Conservation (phyloP, 2,329 filamentous ascomycete species). For the Botrytis tulipae region DNA sequence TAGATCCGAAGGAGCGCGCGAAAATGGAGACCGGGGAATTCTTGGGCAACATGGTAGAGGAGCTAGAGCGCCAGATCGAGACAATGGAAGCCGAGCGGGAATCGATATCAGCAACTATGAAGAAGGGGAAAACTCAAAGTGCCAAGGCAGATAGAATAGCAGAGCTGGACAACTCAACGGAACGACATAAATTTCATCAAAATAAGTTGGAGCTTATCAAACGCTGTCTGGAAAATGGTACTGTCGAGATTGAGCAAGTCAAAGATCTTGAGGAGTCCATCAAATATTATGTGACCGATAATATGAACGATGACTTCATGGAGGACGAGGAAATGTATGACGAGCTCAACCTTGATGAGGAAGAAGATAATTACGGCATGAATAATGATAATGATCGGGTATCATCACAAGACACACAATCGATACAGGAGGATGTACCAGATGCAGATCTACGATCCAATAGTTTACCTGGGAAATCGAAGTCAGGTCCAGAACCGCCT, state of each 20-base stretch:
- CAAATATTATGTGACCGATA: constrained; percentile 90
- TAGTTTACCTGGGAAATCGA: constrained; percentile 50
- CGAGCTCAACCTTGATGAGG: constrained; percentile 86
- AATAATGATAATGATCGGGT: constrained; percentile 75
- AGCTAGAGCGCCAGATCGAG: constrained; percentile 92
- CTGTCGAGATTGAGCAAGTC: constrained; percentile 83
- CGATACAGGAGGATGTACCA: constrained; percentile 76
- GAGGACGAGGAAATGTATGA: constrained; percentile 96
- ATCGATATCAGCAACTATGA: constrained; percentile 80
- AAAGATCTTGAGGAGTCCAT: constrained; percentile 88
- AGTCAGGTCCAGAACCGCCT: constrained; percentile 57
- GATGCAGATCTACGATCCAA: constrained; percentile 55
- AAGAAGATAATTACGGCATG: constrained; percentile 86
- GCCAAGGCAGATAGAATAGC: constrained; percentile 84
- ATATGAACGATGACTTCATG: constrained; percentile 83
- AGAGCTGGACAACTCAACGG: constrained; percentile 78
- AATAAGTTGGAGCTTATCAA: constrained; percentile 87
- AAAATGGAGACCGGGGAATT: constrained; percentile 88
- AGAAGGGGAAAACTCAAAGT: constrained; percentile 88
- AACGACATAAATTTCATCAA: constrained; percentile 96
- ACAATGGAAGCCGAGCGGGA: constrained; percentile 87
- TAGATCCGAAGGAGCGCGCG: constrained; percentile 97
- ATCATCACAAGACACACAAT: constrained; percentile 95
- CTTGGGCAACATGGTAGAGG: constrained; percentile 81
- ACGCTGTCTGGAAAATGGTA: constrained; percentile 87